phyloP scores from a whole-genome alignment of 345 rosid genomes.

The Citrus maxima region DNA sequence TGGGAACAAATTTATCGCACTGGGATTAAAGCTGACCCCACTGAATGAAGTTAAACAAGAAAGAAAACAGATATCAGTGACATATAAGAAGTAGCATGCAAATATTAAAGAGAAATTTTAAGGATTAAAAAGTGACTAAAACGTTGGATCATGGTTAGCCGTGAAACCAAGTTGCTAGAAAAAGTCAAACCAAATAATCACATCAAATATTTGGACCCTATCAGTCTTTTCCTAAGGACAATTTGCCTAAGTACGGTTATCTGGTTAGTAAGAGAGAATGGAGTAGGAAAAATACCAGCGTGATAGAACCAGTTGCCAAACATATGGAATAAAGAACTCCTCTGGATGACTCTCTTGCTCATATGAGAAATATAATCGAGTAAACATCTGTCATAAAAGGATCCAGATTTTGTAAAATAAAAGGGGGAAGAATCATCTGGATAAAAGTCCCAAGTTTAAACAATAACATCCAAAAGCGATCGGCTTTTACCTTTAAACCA shows the following conservation, averaged over 20 bases:
- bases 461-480: neutral
- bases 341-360: slow-evolving; percentile 99
- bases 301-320: slow-evolving; percentile 78
- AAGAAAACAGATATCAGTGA: slow-evolving; percentile 4
- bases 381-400: slow-evolving; percentile 68
- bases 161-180: neutral
- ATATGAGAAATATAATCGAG: slow-evolving; percentile 89
- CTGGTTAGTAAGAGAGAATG: neutral
- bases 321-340: slow-evolving; percentile 92
- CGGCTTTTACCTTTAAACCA: slow-evolving; percentile 75
- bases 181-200: neutral
- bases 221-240: neutral
- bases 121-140: slow-evolving; percentile 3
- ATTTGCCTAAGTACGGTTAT: neutral
- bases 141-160: neutral
- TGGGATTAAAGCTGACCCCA: slow-evolving; percentile 63
- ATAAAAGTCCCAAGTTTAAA: neutral
- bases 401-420: neutral
- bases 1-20: slow-evolving; percentile 74
- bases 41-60: slow-evolving; percentile 32
- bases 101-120: neutral
- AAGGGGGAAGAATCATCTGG: neutral
- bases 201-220: neutral
- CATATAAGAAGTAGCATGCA: neutral
- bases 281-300: slow-evolving; percentile 46